Evolutionary conservation across 345 rosid species (phyloP).

Genomic region (Eucalyptus globulus): DNA sequence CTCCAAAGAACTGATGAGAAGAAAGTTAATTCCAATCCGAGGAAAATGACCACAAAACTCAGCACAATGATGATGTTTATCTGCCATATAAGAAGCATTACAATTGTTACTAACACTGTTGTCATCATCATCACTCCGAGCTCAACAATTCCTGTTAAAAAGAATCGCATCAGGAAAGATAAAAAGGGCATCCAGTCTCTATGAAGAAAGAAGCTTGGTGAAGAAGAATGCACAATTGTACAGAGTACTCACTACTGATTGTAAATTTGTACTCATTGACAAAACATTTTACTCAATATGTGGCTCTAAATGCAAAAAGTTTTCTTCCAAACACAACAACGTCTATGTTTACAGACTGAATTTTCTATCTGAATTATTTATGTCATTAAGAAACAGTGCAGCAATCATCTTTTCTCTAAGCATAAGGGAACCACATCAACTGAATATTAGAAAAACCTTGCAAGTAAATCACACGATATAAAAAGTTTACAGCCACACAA

Average conservation of each 20-base stretch:
- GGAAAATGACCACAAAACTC: slow-evolving; percentile 56
- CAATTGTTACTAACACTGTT: slow-evolving; percentile 75
- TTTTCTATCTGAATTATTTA: background rate
- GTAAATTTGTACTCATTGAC: background rate
- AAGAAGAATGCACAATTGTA: background rate
- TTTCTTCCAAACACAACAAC: background rate
- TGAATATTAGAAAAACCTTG: background rate
- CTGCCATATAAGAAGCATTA: slow-evolving; percentile 99
- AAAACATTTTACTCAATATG: background rate
- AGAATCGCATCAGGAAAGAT: slow-evolving; percentile 4
- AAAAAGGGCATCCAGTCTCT: background rate
- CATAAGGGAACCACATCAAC: background rate
- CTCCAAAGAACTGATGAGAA: slow-evolving; percentile 80
- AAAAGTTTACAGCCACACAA: background rate
- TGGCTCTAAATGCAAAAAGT: background rate
- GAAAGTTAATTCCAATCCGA: slow-evolving; percentile 74
- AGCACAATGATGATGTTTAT: slow-evolving; percentile 74
- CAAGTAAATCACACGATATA: background rate
- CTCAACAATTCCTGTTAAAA: slow-evolving; percentile 83
- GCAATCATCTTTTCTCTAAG: background rate
- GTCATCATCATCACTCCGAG: slow-evolving; percentile 99
- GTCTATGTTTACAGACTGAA: background rate
- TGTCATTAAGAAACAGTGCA: background rate
- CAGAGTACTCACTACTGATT: background rate
- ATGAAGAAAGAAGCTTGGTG: background rate